These are phyloP conservation scores for Hymenoscyphus repandus DNA, from an alignment of 2,329 filamentous ascomycete genomes.

Conservation along the genomic window DNA sequence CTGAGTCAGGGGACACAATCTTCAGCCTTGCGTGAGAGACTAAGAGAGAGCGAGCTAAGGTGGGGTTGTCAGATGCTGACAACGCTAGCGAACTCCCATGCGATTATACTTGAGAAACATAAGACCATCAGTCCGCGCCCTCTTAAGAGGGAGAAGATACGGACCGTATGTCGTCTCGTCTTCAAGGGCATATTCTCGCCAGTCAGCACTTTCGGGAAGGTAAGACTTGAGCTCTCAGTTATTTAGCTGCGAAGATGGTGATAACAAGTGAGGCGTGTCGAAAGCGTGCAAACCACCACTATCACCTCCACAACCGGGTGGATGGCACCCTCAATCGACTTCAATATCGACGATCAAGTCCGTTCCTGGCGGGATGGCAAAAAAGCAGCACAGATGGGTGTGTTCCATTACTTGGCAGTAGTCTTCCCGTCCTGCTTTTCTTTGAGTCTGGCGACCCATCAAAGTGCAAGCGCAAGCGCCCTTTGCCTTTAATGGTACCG, in stretches of 20 bases:
- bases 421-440: not conserved
- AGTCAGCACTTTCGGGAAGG: no score
- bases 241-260: no score
- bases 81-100: not conserved
- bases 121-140: not conserved
- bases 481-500: not conserved
- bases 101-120: not conserved
- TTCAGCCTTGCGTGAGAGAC: slow-evolving; percentile 3
- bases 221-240: no score
- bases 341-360: not conserved
- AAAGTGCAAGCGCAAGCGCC: not conserved
- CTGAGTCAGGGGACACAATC: not conserved
- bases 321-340: not conserved
- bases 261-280: not conserved
- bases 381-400: no score
- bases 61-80: not conserved
- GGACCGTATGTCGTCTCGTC: no score
- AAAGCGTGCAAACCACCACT: not conserved
- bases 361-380: no score
- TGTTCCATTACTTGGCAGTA: not conserved
- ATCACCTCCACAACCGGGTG: not conserved
- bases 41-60: not conserved
- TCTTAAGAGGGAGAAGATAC: no score
- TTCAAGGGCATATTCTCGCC: no score
- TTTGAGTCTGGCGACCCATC: not conserved